Evolutionary conservation across 768 basidiomycete genomes (phyloP).

Genomic region (Suillus paluster): DNA sequence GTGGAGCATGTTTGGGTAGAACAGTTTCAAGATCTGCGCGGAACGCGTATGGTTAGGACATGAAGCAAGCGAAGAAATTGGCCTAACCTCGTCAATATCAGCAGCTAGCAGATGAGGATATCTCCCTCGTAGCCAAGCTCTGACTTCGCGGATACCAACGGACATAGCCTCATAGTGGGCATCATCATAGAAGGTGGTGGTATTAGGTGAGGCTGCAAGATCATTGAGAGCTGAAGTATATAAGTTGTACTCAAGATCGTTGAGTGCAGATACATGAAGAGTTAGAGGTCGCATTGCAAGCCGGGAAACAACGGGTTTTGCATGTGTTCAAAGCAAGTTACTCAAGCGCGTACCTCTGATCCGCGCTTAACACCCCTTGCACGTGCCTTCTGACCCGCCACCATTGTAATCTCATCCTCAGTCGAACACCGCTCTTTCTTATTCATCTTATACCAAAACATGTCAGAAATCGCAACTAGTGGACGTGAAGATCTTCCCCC

Average conservation of each 20-base stretch:
- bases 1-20: constrained; percentile 57
- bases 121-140: constrained; percentile 77
- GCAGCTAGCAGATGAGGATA: constrained; percentile 57
- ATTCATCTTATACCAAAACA: neutral
- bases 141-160: constrained; percentile 65
- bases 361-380: neutral
- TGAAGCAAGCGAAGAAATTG: constrained; percentile 5
- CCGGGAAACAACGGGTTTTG: neutral
- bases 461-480: neutral
- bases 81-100: constrained; percentile 63
- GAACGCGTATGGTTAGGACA: neutral
- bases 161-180: constrained; percentile 55
- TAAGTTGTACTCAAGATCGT: constrained; percentile 67
- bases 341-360: neutral
- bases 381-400: neutral
- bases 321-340: neutral
- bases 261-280: constrained; percentile 78
- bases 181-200: constrained; percentile 41
- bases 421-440: no score
- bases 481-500: constrained; percentile 11
- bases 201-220: constrained; percentile 41
- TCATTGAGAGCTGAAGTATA: constrained; percentile 67
- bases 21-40: constrained; percentile 65
- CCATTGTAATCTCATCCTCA: no score
- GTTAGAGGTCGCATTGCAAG: constrained; percentile 61